Conservation (phyloP, 305 asterid species). For the Solanum hybrid region DNA sequence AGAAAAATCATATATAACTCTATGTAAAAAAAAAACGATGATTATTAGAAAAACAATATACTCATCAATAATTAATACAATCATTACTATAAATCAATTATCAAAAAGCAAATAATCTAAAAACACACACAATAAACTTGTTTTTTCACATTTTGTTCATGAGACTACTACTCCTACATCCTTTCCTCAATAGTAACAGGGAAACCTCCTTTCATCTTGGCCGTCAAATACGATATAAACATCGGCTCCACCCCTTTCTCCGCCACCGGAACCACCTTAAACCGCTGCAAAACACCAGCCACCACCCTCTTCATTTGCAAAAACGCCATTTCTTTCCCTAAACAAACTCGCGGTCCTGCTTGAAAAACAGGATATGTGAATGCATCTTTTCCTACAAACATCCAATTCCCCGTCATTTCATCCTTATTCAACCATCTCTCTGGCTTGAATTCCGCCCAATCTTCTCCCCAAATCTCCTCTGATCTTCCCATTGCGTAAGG, state of each 20-base stretch:
- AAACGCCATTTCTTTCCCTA: conserved; percentile 63
- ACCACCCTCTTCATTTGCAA: conserved; percentile 56
- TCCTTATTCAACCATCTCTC: conserved; percentile 37
- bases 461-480: conserved; percentile 37
- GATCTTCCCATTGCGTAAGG: conserved; percentile 45
- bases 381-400: conserved; percentile 24
- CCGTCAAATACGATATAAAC: conserved; percentile 20
- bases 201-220: conserved; percentile 48
- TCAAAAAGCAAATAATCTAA: background rate
- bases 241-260: conserved; percentile 29
- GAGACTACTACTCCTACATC: background rate
- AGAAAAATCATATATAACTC: background rate
- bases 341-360: conserved; percentile 55
- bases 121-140: background rate
- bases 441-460: conserved; percentile 36
- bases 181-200: conserved; percentile 37
- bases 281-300: conserved; percentile 33
- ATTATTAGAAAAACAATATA: too few relatives aligned
- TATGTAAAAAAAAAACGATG: background rate
- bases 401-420: conserved; percentile 20
- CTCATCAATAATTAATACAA: background rate
- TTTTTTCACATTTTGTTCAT: background rate
- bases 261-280: conserved; percentile 38
- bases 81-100: background rate
- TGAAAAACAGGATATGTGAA: conserved; percentile 51